Evolutionary conservation across 805 yeast genomes (phyloP).

Genomic region (Nakazawaea pomicola): DNA sequence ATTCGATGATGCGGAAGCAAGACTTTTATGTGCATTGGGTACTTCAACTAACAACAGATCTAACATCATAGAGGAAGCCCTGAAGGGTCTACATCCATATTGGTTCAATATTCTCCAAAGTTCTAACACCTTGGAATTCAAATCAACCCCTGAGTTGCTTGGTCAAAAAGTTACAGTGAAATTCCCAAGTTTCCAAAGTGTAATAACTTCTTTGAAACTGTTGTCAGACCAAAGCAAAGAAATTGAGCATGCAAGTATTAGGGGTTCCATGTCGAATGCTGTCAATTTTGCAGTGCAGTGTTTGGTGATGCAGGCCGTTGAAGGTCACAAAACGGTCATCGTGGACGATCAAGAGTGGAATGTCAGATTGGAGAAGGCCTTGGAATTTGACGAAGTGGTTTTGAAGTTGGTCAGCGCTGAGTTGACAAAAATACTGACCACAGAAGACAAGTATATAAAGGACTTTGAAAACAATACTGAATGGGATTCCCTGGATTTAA

Average conservation of each 20-base stretch:
- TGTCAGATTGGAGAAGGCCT: conserved; percentile 60
- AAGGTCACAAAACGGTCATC: conserved; percentile 48
- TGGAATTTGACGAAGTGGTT: conserved; percentile 56
- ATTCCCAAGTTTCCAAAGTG: conserved; percentile 52
- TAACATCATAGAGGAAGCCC: conserved; percentile 77
- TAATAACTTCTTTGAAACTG: conserved; percentile 23
- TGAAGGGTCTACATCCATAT: conserved; percentile 76
- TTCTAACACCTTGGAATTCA: conserved; percentile 36
- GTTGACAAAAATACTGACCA: conserved; percentile 15
- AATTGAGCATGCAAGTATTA: conserved; percentile 22
- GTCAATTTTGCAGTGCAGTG: conserved; percentile 51
- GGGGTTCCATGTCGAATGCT: conserved; percentile 33
- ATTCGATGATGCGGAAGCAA: conserved; percentile 61
- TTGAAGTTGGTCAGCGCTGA: conserved; percentile 22
- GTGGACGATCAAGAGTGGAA: conserved; percentile 73
- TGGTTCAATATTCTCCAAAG: conserved; percentile 59
- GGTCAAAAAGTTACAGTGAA: conserved; percentile 29
- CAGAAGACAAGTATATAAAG: conserved; percentile 10
- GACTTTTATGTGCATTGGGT: conserved; percentile 66
- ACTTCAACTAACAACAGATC: conserved; percentile 51
- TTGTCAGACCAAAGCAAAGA: conserved; percentile 19
- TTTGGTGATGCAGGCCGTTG: conserved; percentile 60
- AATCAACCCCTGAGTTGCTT: conserved; percentile 38
- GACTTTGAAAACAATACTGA: conserved; percentile 7
- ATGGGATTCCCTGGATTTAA: conserved; percentile 16